Conservation (phyloP, 1,284 basidiomycete species). For the Ganoderma lucidum region DNA sequence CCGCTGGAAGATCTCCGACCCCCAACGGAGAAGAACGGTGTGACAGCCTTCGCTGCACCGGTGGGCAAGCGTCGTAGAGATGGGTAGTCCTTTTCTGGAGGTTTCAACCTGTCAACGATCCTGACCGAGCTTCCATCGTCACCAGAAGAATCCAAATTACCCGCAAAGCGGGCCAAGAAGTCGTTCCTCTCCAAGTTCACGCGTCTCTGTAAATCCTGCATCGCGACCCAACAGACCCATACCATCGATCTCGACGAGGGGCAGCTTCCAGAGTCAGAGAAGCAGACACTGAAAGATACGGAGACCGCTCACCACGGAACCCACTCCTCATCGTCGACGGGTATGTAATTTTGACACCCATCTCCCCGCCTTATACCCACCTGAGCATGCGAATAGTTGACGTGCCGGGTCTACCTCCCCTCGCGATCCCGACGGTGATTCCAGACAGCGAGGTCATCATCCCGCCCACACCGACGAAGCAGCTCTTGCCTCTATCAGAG, state of each 20-base stretch:
- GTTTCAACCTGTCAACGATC: conserved; percentile 42
- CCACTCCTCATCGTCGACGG: conserved; percentile 36
- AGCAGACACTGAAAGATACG: conserved; percentile 36
- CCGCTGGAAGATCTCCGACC: conserved; percentile 17
- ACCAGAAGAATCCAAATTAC: conserved; percentile 33
- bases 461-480: conserved; percentile 60
- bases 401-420: conserved; percentile 21
- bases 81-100: conserved; percentile 43
- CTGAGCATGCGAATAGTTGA: conserved; percentile 16
- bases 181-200: conserved; percentile 55
- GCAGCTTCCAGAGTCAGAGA: conserved; percentile 40
- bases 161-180: conserved; percentile 46
- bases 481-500: conserved; percentile 51
- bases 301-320: conserved; percentile 34
- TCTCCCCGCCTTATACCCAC: not conserved
- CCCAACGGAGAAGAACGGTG: conserved; percentile 27
- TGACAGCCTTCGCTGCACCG: conserved; percentile 32
- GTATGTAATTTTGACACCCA: conserved; percentile 20
- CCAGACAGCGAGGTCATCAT: conserved; percentile 51
- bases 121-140: conserved; percentile 38
- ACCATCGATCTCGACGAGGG: conserved; percentile 44
- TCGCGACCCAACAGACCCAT: conserved; percentile 49
- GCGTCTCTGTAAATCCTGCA: conserved; percentile 56
- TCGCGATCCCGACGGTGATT: conserved; percentile 22
- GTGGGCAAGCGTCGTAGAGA: conserved; percentile 37